A percentile compares a stretch with the other conserved stretches of the same genome.
Evolutionary conservation across 345 rosid genomes (phyloP).

Genomic region (Adansonia digitata): DNA sequence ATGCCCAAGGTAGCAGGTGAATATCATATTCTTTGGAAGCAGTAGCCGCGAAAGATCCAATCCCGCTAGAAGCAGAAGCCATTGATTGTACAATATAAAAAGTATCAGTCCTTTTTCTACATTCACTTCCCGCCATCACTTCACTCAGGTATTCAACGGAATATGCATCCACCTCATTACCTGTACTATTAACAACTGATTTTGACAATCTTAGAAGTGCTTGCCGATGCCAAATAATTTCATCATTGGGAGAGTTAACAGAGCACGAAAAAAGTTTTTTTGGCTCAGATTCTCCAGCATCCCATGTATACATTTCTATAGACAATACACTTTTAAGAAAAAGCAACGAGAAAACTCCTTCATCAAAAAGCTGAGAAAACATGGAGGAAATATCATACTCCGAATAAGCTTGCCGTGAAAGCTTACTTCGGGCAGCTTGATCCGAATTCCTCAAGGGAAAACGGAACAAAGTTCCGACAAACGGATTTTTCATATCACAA

Average conservation of each 20-base stretch:
- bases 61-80: conserved; percentile 72
- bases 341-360: conserved; percentile 70
- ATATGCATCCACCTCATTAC: conserved; percentile 62
- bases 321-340: conserved; percentile 72
- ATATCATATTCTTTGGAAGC: conserved; percentile 91
- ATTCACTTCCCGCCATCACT: conserved; percentile 35
- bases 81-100: conserved; percentile 79
- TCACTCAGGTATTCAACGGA: conserved; percentile 65
- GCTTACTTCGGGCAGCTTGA: conserved; percentile 75
- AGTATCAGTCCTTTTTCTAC: conserved; percentile 49
- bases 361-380: conserved; percentile 74
- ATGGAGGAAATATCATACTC: conserved; percentile 57
- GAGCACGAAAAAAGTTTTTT: conserved; percentile 60
- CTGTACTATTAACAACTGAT: conserved; percentile 28
- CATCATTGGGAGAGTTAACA: conserved; percentile 43
- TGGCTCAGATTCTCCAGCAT: conserved; percentile 59
- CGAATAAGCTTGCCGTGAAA: conserved; percentile 77
- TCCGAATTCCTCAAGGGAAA: conserved; percentile 77
- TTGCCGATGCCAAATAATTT: conserved; percentile 65
- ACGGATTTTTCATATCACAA: conserved; percentile 71
- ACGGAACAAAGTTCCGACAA: conserved; percentile 81
- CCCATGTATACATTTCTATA: conserved; percentile 82
- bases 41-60: conserved; percentile 71
- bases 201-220: conserved; percentile 67
- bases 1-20: conserved; percentile 90